phyloP scores from a whole-genome alignment of 2,329 filamentous ascomycete genomes.

The Diaporthe capsici region DNA sequence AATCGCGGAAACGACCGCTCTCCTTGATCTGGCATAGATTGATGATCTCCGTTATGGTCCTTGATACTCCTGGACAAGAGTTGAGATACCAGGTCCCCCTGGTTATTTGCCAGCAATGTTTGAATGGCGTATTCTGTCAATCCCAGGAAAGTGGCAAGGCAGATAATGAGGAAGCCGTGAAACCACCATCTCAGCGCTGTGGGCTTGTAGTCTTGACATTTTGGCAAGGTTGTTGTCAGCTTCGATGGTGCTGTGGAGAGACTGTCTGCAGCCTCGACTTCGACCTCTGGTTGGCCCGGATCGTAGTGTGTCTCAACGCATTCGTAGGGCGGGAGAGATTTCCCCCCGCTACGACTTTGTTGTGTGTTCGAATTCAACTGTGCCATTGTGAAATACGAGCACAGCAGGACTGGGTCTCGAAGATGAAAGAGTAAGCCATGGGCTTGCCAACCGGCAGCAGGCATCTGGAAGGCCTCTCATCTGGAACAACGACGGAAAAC shows the following conservation, averaged over 20 bases:
- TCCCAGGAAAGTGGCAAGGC: slow-evolving; percentile 22
- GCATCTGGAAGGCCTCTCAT: too few relatives aligned
- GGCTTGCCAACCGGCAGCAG: not conserved
- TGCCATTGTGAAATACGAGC: not conserved
- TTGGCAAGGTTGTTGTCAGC: not conserved
- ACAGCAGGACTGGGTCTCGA: too few relatives aligned
- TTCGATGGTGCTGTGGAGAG: not conserved
- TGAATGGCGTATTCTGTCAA: slow-evolving; percentile 35
- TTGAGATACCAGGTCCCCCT: not conserved
- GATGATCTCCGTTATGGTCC: not conserved
- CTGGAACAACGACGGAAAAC: not conserved
- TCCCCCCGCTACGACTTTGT: too few relatives aligned
- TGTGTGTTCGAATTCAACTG: not conserved
- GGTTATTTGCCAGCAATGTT: not conserved
- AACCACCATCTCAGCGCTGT: slow-evolving; percentile 38
- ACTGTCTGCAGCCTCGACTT: not conserved
- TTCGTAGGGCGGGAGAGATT: not conserved
- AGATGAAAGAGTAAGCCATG: not conserved
- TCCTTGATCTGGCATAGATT: not conserved
- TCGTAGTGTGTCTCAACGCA: not conserved
- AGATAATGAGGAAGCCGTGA: slow-evolving; percentile 19
- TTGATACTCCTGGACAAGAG: not conserved
- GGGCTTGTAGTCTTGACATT: slow-evolving; percentile 30
- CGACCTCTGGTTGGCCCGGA: not conserved
- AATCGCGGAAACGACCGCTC: not conserved